Conservation (phyloP, 139 green algal genomes). For the Eudorina sp. region DNA sequence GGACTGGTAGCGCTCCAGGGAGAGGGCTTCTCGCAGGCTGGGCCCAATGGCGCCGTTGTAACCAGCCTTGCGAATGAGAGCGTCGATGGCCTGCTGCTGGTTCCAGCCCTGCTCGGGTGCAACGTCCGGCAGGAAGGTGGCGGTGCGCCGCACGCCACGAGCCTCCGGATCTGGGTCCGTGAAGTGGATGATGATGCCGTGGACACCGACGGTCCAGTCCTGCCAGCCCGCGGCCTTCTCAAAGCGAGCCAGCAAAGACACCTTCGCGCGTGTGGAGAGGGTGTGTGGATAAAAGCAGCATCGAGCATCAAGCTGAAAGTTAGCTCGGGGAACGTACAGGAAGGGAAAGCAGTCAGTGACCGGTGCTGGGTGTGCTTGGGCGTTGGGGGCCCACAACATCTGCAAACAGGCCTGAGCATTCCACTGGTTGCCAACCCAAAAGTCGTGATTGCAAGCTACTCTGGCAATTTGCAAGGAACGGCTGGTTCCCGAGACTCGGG, state of each 20-base stretch:
- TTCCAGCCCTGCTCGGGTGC: conserved; percentile 70
- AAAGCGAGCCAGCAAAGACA: conserved; percentile 84
- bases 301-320: no score
- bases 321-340: no score
- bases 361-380: no score
- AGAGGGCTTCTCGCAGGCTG: conserved; percentile 6
- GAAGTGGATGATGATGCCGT: conserved; percentile 78
- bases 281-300: no score
- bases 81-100: conserved; percentile 34
- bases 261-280: no score
- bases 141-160: conserved; percentile 61
- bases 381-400: no score
- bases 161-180: conserved; percentile 61
- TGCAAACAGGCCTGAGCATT: no score
- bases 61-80: conserved; percentile 50
- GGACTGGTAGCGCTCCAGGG: conserved; percentile 49
- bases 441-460: no score
- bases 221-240: conserved; percentile 70
- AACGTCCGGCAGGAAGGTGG: conserved; percentile 90
- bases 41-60: conserved; percentile 12
- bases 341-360: no score
- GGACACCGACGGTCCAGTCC: conserved; percentile 80
- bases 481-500: no score
- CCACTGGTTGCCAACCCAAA: no score
- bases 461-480: no score